Evolutionary conservation across 2,329 filamentous ascomycete species (phyloP).

Genomic region (Xenosphaeropsis pyriputrescens): DNA sequence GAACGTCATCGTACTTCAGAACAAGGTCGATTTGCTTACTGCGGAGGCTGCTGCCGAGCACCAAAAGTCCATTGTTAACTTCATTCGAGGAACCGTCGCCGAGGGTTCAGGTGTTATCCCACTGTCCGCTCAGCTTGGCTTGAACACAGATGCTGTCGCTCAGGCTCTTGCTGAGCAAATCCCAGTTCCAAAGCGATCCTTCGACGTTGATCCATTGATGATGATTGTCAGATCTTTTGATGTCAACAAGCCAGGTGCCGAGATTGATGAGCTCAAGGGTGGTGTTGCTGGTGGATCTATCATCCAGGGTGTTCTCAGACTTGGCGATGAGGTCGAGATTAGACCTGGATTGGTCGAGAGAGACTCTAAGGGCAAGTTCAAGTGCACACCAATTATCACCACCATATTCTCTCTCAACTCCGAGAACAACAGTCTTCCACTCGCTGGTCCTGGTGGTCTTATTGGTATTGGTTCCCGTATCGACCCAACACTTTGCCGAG

Average conservation of each 20-base stretch:
- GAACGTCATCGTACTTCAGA: slow-evolving; percentile 98
- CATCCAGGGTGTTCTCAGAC: slow-evolving; percentile 88
- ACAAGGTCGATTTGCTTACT: slow-evolving; percentile 98
- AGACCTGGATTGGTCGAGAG: slow-evolving; percentile 95
- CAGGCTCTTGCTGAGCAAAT: slow-evolving; percentile 93
- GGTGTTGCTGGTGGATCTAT: slow-evolving; percentile 97
- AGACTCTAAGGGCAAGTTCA: slow-evolving; percentile 83
- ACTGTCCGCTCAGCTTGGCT: slow-evolving; percentile 94
- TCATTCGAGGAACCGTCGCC: slow-evolving; percentile 93
- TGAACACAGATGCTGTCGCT: slow-evolving; percentile 98
- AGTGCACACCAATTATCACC: slow-evolving; percentile 95
- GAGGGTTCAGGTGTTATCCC: slow-evolving; percentile 92
- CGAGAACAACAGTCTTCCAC: slow-evolving; percentile 96
- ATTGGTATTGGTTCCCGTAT: slow-evolving; percentile 98
- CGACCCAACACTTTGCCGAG: slow-evolving; percentile 94
- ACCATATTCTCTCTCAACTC: slow-evolving; percentile 91
- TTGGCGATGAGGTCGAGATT: slow-evolving; percentile 97
- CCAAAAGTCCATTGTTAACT: slow-evolving; percentile 95
- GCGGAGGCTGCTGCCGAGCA: slow-evolving; percentile 89
- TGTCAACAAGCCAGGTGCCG: slow-evolving; percentile 98
- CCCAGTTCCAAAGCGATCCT: slow-evolving; percentile 81
- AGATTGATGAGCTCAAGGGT: slow-evolving; percentile 96
- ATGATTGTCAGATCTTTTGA: slow-evolving; percentile 99
- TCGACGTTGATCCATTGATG: slow-evolving; percentile 88
- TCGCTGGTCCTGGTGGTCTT: slow-evolving; percentile 90